Evolutionary conservation across 2,329 filamentous ascomycete species (phyloP).

Genomic region (Pseudogymnoascus sp.): DNA sequence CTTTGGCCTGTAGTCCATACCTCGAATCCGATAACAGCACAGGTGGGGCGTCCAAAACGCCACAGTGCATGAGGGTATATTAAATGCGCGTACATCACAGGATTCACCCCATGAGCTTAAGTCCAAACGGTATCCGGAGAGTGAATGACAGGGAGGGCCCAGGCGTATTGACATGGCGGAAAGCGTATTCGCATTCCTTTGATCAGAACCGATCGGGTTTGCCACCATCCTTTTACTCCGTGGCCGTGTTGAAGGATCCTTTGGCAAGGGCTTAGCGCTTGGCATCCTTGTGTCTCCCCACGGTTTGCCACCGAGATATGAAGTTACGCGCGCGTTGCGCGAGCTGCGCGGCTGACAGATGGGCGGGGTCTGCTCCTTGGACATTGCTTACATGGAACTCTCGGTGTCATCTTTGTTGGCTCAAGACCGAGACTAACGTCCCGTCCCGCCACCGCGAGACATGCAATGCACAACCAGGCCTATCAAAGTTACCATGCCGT

Average conservation of each 20-base stretch:
- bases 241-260: background rate
- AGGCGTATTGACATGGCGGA: background rate
- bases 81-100: background rate
- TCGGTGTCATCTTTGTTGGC: background rate
- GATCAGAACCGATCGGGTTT: background rate
- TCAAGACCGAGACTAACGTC: background rate
- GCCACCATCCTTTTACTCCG: background rate
- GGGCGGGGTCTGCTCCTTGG: background rate
- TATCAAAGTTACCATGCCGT: background rate
- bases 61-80: background rate
- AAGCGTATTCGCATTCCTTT: background rate
- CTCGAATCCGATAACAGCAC: background rate
- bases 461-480: background rate
- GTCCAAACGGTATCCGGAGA: background rate
- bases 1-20: background rate
- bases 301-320: background rate
- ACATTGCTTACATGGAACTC: background rate
- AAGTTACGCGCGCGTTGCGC: background rate
- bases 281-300: no score
- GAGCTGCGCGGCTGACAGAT: background rate
- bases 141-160: background rate
- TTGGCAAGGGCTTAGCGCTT: background rate
- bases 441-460: constrained; percentile 2
- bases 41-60: background rate
- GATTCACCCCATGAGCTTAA: background rate